Evolutionary conservation across 2,329 filamentous ascomycete genomes (phyloP), one percentile per base, ranked within the genome.

Genomic region (Magnaporthales sp.): DNA sequence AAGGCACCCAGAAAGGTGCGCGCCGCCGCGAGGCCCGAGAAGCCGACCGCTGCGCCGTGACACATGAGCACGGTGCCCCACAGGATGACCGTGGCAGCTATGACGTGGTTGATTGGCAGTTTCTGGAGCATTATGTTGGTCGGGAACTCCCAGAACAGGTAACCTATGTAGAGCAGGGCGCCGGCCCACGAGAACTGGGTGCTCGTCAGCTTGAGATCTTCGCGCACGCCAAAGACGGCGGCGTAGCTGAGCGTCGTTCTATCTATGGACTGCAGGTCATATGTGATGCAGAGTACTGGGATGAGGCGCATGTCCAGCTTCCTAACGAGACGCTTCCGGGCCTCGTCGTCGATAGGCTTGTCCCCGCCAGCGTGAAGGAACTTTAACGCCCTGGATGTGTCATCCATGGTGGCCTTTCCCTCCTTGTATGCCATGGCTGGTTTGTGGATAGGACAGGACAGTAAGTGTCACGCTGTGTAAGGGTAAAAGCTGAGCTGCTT

Each of bases 151-250:
- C 72, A 74, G 51, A 76, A 65, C 27, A 78, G 70, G 63, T 78
- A 78, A n/a, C 85, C 87, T 68, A 91, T 87, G 78, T 91, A 92
- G 70, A 92, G 90, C 80, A 87, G 90, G 13, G 88, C 90, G 0
- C 87, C 90, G 65, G 92, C 79, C 89, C 89, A 92, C 29, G 83
- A 85, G 74, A 88, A 92, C 77, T 91, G 74, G 61, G 27, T 13
- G 54, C 54, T 26, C 54, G 54, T 58, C 8, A 58, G 54, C 8
- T 4, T 5, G n/a, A 58, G 54, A 22, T 58, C 54, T 22, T 58
- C 54, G 22, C 54, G 67, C 24, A 68, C 67, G 24, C 68, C 68
- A 10, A 70, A 58, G 51, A 70, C 68, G 46, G 67, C 58, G 9
- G 66, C 63, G 26, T 38, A 66, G 63, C 63, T 62, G 24, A 69